Base-by-base conservation (phyloP, 106 monocot species). In the Dendrobium catenatum region DNA sequence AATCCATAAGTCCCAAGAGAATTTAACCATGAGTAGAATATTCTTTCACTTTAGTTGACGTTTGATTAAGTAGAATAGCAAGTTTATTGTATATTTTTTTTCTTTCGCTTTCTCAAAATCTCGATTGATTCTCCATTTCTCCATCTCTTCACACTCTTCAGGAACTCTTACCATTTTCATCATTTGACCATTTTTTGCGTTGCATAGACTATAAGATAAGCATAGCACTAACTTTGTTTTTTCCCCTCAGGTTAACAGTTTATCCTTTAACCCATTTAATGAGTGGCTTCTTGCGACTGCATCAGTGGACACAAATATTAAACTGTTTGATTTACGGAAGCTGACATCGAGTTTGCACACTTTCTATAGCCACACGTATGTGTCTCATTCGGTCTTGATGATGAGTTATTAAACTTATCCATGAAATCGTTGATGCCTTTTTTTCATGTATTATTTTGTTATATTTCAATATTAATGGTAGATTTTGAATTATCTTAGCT, bases 241-340 rank as follows among this genome's bases (percentile, higher is more conserved):
- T 59, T 78, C 31, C 22, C 56, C 68, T 75, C 89, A 96, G 96
- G 94, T 97, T 58, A 92, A 97, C 73, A 90, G 86, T 80, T 68
- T 97, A 49, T 90, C 90, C 5, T 97, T 97, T 74, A 97, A 83
- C 84, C 96, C 94, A 78, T 97, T 92, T 78, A 94, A 90, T 78
- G 94, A 97, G 75, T 97, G 94, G 92, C 90, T 97, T 80, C 79
- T 97, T 80, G 92, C 94, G 42, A 94, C 96, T 22, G 92, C 90
- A 85, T 97, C 96, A 55, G 92, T 86, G 79, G 96, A 97, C 77
- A 82, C 92, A 77, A 89, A 86, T 24, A 68, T 94, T 58, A 94
- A 97, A 49, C 84, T 97, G 24, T 97, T 97, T 83, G 96, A 97
- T 83, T 79, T 94, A 72, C 83, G 96, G 80, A 97, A 89, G 82